Evolutionary conservation across 192 early-diverging fungal genomes (phyloP).

Genomic region (Helicostylum pulchrum): DNA sequence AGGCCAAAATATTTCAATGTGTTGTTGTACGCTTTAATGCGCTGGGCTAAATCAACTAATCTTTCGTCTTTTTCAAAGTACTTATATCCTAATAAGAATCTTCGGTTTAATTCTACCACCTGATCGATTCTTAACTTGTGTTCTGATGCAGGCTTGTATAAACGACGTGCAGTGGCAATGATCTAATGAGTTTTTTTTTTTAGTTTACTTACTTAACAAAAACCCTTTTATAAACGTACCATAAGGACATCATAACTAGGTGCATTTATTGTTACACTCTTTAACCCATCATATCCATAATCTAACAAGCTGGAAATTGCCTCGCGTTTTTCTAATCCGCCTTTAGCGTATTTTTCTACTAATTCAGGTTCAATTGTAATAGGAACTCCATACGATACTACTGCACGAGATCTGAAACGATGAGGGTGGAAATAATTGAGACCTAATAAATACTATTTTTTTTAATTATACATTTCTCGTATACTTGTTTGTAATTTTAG

Average conservation of each 20-base stretch:
- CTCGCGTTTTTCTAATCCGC: conserved; percentile 76
- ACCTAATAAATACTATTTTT: conserved; percentile 27
- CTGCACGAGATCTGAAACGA: conserved; percentile 92
- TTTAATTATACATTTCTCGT: background rate
- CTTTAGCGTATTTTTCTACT: conserved; percentile 77
- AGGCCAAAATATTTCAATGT: conserved; percentile 88
- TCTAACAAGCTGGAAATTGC: conserved; percentile 75
- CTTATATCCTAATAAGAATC: conserved; percentile 80
- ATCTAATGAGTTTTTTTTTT: conserved; percentile 52
- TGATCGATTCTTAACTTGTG: conserved; percentile 79
- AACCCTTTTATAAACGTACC: too few species aligned
- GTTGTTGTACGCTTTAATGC: conserved; percentile 80
- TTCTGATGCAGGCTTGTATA: conserved; percentile 79
- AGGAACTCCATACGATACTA: conserved; percentile 90
- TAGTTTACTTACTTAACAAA: too few species aligned
- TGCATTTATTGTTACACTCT: conserved; percentile 86
- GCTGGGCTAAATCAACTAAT: conserved; percentile 66
- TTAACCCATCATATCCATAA: conserved; percentile 69
- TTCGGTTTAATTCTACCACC: conserved; percentile 84
- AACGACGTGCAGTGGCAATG: conserved; percentile 83
- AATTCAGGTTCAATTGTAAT: conserved; percentile 73
- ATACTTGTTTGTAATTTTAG: conserved; percentile 7
- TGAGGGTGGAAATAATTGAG: conserved; percentile 95
- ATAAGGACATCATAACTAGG: conserved; percentile 88
- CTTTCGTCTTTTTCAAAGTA: conserved; percentile 76